These are phyloP conservation scores for Cladophialophora immunda DNA, from an alignment of 2,329 filamentous ascomycete genomes.

Conservation along the genomic window DNA sequence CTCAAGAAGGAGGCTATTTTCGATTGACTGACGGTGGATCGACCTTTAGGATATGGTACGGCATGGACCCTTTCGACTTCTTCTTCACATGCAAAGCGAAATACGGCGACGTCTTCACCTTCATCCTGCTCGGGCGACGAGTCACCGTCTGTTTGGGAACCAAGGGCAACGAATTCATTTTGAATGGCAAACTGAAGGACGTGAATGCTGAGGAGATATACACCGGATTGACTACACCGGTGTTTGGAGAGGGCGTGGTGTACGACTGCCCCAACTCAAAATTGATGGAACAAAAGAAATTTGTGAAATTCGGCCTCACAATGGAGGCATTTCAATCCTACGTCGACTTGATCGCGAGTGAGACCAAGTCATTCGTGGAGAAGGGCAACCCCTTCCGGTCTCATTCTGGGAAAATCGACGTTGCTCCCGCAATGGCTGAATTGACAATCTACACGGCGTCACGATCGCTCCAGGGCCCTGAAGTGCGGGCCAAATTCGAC, in stretches of 20 bases:
- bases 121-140: conserved; percentile 85
- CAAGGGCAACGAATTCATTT: conserved; percentile 88
- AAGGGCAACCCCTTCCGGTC: conserved; percentile 66
- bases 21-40: background rate
- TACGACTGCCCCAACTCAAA: conserved; percentile 93
- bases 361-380: conserved; percentile 70
- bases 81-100: conserved; percentile 77
- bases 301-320: conserved; percentile 72
- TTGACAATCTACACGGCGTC: conserved; percentile 85
- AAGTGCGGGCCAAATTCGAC: conserved; percentile 76
- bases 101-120: conserved; percentile 92
- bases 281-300: conserved; percentile 95
- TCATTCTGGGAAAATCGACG: conserved; percentile 66
- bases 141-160: conserved; percentile 86
- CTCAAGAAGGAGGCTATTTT: background rate
- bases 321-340: conserved; percentile 71
- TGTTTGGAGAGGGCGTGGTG: conserved; percentile 74
- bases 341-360: conserved; percentile 78
- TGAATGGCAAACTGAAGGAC: conserved; percentile 90
- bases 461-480: conserved; percentile 76
- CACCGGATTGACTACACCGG: conserved; percentile 73
- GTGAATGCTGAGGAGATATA: conserved; percentile 93
- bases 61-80: conserved; percentile 76
- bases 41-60: conserved; percentile 48
- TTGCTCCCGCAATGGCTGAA: conserved; percentile 74